phyloP scores from a whole-genome alignment of 148 eudicot genomes.

The Nyssa sinensis region DNA sequence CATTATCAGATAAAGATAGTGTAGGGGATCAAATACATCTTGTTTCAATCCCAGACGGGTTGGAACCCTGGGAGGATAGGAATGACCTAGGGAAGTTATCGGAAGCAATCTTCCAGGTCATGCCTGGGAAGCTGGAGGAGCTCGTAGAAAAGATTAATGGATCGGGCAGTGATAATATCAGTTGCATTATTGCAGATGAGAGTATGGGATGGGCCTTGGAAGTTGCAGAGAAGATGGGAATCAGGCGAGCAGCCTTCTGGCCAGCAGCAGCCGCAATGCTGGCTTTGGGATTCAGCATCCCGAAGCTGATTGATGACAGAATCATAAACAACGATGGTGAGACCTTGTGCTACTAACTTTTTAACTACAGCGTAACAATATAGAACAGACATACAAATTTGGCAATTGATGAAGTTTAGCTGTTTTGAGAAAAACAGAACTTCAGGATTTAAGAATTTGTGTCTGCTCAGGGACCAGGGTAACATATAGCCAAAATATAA shows the following conservation, averaged over 20 bases:
- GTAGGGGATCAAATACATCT: conserved; percentile 13
- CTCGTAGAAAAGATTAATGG: conserved; percentile 16
- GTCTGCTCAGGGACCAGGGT: not conserved
- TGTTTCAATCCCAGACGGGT: conserved; percentile 24
- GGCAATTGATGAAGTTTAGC: not conserved
- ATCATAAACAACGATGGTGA: conserved; percentile 16
- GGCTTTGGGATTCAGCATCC: not conserved
- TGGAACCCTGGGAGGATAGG: conserved; percentile 19
- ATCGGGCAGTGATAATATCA: not conserved
- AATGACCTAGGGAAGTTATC: conserved; percentile 10
- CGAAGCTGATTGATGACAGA: conserved; percentile 13
- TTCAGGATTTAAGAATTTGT: not conserved
- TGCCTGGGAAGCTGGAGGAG: conserved; percentile 19
- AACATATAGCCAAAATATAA: too few relatives aligned
- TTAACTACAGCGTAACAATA: not conserved
- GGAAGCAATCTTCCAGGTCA: conserved; percentile 8
- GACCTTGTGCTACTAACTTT: not conserved
- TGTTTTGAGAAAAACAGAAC: too few relatives aligned
- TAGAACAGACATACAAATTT: not conserved
- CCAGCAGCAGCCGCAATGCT: conserved; percentile 10
- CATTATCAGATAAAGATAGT: not conserved
- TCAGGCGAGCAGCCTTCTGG: conserved; percentile 12
- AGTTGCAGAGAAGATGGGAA: conserved; percentile 15
- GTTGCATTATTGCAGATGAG: conserved; percentile 13
- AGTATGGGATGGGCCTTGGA: conserved; percentile 15